phyloP scores from a whole-genome alignment of 495 filamentous ascomycete species.

The Delitschia confertaspora region DNA sequence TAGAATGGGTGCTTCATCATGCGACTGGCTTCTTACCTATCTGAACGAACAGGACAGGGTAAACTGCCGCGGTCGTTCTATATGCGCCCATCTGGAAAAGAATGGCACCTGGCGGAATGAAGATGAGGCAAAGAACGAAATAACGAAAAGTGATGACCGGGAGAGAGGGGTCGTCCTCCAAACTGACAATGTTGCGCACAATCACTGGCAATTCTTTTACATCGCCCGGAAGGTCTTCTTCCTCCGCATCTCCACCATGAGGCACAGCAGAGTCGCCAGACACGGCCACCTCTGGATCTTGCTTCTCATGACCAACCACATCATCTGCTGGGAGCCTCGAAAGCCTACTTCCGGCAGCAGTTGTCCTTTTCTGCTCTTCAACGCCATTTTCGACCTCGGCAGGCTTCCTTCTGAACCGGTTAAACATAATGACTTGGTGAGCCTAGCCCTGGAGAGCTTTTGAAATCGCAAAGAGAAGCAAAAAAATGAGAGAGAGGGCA shows the following conservation, averaged over 20 bases:
- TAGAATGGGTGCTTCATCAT: neutral
- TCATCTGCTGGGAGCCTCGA: too few relatives aligned
- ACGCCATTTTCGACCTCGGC: too few relatives aligned
- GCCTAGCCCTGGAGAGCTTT: too few relatives aligned
- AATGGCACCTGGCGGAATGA: constrained; percentile 47
- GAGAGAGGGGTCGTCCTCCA: constrained; percentile 44
- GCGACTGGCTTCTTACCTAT: constrained; percentile 30
- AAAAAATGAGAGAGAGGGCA: too few relatives aligned
- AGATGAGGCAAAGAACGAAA: constrained; percentile 45
- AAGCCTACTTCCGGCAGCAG: too few relatives aligned
- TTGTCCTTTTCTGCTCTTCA: too few relatives aligned
- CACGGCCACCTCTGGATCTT: constrained; percentile 7
- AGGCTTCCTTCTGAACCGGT: too few relatives aligned
- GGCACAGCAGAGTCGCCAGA: constrained; percentile 1
- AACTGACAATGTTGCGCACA: constrained; percentile 45
- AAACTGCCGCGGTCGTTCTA: constrained; percentile 46
- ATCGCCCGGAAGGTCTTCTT: constrained; percentile 6
- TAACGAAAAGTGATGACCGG: constrained; percentile 50
- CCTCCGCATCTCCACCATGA: neutral
- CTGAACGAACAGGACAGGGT: constrained; percentile 51
- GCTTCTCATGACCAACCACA: constrained; percentile 2
- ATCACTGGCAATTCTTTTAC: constrained; percentile 12
- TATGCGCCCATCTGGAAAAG: constrained; percentile 47
- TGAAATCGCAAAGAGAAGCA: too few relatives aligned
- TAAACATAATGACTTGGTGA: too few relatives aligned